phyloP scores from a whole-genome alignment of 1,139 yeast species.

The Candida frijolesensis region DNA sequence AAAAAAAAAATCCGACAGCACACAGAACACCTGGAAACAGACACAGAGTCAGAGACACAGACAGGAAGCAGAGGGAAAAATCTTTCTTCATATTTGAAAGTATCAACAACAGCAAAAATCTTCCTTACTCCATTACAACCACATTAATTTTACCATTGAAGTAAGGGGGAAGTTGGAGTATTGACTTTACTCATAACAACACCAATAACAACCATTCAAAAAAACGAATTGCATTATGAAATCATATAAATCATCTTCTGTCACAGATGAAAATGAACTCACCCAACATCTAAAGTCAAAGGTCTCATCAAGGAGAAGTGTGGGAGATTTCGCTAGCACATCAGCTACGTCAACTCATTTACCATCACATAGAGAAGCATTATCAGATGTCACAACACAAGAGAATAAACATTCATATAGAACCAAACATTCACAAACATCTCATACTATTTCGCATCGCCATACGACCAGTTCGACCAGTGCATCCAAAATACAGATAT shows the following conservation, averaged over 20 bases:
- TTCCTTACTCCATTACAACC: background rate
- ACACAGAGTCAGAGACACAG: background rate
- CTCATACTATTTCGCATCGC: constrained; percentile 4
- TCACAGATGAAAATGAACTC: constrained; percentile 16
- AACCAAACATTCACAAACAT: constrained; percentile 12
- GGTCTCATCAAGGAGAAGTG: background rate
- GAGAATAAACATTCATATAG: constrained; percentile 19
- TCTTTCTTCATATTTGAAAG: background rate
- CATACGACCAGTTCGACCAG: constrained; percentile 11
- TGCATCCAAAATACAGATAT: constrained; percentile 23
- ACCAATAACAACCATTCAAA: background rate
- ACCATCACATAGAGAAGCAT: constrained; percentile 28
- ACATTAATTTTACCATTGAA: background rate
- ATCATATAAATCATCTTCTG: constrained; percentile 10
- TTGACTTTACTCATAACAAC: background rate
- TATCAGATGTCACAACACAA: constrained; percentile 33
- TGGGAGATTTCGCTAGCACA: constrained; percentile 1
- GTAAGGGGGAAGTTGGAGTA: background rate
- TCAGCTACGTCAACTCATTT: constrained; percentile 4
- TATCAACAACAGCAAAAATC: background rate
- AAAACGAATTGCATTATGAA: constrained; percentile 10
- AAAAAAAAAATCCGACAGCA: background rate
- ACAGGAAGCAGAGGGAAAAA: background rate
- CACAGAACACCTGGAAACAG: no score
- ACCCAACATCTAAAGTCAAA: constrained; percentile 11